A percentile compares a stretch with the other conserved stretches of the same genome.
phyloP scores from a whole-genome alignment of 2,329 filamentous ascomycete species.

The Cercospora zeae-maydis region DNA sequence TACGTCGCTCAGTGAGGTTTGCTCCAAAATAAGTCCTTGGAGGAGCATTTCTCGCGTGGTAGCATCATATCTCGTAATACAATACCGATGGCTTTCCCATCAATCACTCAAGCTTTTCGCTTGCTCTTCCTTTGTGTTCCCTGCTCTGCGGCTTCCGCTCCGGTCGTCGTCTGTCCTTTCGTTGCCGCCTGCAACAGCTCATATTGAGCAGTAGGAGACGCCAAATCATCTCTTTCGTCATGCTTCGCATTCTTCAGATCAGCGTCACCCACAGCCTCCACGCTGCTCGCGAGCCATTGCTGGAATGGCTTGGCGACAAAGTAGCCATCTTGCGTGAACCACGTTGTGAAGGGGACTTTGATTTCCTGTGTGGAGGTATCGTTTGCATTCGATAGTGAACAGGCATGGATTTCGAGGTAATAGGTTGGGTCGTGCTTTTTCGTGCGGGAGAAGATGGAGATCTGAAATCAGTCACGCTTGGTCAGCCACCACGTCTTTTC shows the following conservation, averaged over 20 bases:
- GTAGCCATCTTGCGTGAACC: conserved; percentile 70
- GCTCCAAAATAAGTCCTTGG: background rate
- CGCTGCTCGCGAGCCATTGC: conserved; percentile 66
- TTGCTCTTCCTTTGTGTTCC: conserved; percentile 30
- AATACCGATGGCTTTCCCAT: background rate
- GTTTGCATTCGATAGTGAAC: conserved; percentile 19
- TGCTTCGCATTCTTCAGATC: conserved; percentile 56
- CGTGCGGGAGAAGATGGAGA: conserved; percentile 67
- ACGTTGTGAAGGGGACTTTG: conserved; percentile 64
- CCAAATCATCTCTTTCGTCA: conserved; percentile 34
- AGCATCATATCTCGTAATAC: background rate
- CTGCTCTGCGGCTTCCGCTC: conserved; percentile 22
- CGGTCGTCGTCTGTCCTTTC: conserved; percentile 18
- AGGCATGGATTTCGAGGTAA: conserved; percentile 60
- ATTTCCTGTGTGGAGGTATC: conserved; percentile 47
- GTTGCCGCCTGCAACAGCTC: conserved; percentile 4
- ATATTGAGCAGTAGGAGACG: conserved; percentile 24
- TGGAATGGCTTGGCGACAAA: conserved; percentile 76
- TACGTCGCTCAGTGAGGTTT: conserved; percentile 1
- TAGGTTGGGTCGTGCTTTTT: conserved; percentile 82
- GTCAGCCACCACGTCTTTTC: background rate
- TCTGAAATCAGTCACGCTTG: conserved; percentile 46
- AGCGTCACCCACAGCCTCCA: conserved; percentile 62
- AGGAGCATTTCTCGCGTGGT: background rate
- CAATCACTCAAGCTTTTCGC: conserved; percentile 16